Evolutionary conservation across 139 green algal species (phyloP).

Genomic region (Coelastrella sp.): DNA sequence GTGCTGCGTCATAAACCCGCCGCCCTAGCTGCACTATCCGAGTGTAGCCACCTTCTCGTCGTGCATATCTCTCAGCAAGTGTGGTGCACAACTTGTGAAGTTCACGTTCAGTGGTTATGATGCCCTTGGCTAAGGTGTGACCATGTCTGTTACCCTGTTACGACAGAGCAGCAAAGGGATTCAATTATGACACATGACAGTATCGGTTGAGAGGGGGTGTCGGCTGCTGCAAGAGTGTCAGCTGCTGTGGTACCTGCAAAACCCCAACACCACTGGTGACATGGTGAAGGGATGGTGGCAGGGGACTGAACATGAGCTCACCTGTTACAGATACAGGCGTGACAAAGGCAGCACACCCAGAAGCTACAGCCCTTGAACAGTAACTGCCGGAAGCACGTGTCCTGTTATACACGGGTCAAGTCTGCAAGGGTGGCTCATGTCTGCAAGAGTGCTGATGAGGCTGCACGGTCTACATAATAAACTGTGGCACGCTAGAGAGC

Average conservation of each 20-base stretch:
- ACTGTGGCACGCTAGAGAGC: not conserved
- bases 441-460: not conserved
- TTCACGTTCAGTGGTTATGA: conserved; percentile 83
- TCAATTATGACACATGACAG: not conserved
- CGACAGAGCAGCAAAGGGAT: not conserved
- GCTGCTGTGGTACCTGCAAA: no score
- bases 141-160: conserved; percentile 77
- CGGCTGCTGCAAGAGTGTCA: not conserved
- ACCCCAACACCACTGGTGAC: no score
- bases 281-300: no score
- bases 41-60: conserved; percentile 92
- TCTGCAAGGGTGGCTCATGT: not conserved
- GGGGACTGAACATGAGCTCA: no score
- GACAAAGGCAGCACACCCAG: no score
- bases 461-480: not conserved
- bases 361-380: no score
- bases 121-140: conserved; percentile 63
- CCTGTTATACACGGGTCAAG: no score
- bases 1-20: conserved; percentile 81
- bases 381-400: no score
- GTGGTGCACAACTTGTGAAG: conserved; percentile 92
- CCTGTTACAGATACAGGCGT: no score
- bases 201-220: not conserved
- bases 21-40: conserved; percentile 73
- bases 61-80: conserved; percentile 88